Conservation (phyloP, 352 stramenopile species). For the Peronospora destructor region DNA sequence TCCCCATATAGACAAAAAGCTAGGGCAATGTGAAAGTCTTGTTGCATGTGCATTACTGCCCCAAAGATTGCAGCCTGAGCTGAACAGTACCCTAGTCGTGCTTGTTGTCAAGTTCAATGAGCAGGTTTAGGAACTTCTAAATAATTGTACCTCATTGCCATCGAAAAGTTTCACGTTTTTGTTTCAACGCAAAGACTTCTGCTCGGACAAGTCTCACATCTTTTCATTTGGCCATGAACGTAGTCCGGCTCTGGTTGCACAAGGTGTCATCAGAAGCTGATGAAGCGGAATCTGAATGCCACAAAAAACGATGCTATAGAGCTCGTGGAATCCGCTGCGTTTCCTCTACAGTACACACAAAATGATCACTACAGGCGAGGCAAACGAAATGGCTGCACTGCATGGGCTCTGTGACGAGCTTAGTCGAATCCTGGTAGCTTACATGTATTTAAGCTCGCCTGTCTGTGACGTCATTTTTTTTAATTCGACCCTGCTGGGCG, state of each 20-base stretch:
- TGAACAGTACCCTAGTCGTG: conserved; percentile 29
- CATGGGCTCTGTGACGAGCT: no score
- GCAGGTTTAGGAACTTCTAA: conserved; percentile 26
- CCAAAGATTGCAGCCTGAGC: background rate
- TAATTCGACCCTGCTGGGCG: no score
- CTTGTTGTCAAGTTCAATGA: conserved; percentile 36
- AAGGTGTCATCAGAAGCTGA: background rate
- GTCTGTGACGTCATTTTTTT: no score
- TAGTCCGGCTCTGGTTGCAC: conserved; percentile 14
- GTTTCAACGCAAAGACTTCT: conserved; percentile 18
- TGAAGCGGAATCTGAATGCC: conserved; percentile 5
- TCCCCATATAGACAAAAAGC: conserved; percentile 1
- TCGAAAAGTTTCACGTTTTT: conserved; percentile 15
- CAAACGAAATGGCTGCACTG: no score
- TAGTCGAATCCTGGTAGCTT: no score
- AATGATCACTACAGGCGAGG: no score
- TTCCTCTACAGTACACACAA: conserved; percentile 18
- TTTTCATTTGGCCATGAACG: conserved; percentile 25
- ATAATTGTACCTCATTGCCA: background rate
- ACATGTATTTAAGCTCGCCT: no score
- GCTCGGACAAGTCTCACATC: conserved; percentile 5
- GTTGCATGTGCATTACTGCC: conserved; percentile 8
- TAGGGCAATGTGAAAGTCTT: conserved; percentile 1
- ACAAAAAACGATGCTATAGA: conserved; percentile 22
- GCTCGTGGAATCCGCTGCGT: conserved; percentile 21